Percentiles rank a stretch among this genome's conserved stretches.
phyloP scores from a whole-genome alignment of 2,329 filamentous ascomycete species.

The Aureobasidium sp. region DNA sequence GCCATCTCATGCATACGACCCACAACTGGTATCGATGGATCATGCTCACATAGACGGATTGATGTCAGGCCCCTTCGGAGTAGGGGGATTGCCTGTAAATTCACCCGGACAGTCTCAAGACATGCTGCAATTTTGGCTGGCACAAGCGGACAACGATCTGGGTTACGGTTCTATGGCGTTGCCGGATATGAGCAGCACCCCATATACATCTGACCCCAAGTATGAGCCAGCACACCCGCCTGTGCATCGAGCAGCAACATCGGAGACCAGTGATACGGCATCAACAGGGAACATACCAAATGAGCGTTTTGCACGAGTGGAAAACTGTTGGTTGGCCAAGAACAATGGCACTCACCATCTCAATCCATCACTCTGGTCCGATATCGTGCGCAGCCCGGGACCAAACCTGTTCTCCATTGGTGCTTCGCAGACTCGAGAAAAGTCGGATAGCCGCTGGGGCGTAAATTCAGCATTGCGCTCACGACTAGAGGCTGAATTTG shows the following conservation, averaged over 20 bases:
- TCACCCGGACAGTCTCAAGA: constrained; percentile 14
- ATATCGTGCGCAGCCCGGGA: constrained; percentile 24
- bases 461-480: constrained; percentile 32
- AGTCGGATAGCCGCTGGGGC: constrained; percentile 30
- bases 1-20: constrained; percentile 4
- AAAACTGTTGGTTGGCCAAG: constrained; percentile 31
- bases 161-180: constrained; percentile 14
- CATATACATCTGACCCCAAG: constrained; percentile 20
- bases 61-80: constrained; percentile 10
- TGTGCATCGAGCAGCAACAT: background rate
- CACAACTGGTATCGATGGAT: constrained; percentile 7
- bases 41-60: constrained; percentile 1
- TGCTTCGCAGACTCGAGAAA: constrained; percentile 24
- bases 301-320: constrained; percentile 32
- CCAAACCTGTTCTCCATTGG: constrained; percentile 29
- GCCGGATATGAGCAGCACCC: constrained; percentile 24
- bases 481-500: constrained; percentile 29
- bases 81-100: background rate
- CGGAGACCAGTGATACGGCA: constrained; percentile 25
- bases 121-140: constrained; percentile 17
- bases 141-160: constrained; percentile 16
- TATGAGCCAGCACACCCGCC: constrained; percentile 1
- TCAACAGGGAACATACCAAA: constrained; percentile 29
- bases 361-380: constrained; percentile 30
- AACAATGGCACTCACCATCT: constrained; percentile 26